These are phyloP conservation scores for Caulochytrium protostelioides DNA, from an alignment of 371 early-diverging fungal species.

Conservation along the genomic window DNA sequence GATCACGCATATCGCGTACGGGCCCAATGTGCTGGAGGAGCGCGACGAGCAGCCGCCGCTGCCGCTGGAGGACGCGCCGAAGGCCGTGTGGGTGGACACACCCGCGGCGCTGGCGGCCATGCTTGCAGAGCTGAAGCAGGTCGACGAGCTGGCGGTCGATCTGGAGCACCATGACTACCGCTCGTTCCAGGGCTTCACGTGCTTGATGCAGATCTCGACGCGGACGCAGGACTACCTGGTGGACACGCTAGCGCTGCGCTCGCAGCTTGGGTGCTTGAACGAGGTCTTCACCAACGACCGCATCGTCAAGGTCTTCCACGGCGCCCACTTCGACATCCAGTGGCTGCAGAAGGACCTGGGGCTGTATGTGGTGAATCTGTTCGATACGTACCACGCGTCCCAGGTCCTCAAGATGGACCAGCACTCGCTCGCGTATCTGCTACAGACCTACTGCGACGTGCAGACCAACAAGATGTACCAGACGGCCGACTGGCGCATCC, in stretches of 20 bases:
- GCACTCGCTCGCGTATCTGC: constrained; percentile 62
- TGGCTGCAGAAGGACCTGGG: constrained; percentile 97
- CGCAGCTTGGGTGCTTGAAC: constrained; percentile 53
- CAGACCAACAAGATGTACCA: constrained; percentile 83
- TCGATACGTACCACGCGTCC: constrained; percentile 90
- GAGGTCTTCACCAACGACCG: constrained; percentile 61
- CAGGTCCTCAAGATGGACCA: constrained; percentile 40
- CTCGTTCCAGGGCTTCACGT: constrained; percentile 80
- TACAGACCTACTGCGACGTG: constrained; percentile 53
- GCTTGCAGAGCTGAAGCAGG: constrained; percentile 33
- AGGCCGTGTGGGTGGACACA: constrained; percentile 49
- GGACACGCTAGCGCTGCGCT: constrained; percentile 69
- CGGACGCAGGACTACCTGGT: constrained; percentile 72
- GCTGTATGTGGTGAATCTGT: constrained; percentile 78
- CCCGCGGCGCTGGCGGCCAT: constrained; percentile 38
- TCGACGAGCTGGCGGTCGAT: constrained; percentile 72
- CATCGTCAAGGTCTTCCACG: constrained; percentile 78
- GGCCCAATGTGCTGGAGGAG: constrained; percentile 38
- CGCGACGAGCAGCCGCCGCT: constrained; percentile 31
- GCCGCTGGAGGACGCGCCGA: constrained; percentile 35
- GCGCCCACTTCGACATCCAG: constrained; percentile 82
- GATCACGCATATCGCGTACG: constrained; percentile 53
- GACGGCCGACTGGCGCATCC: constrained; percentile 89
- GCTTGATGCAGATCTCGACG: constrained; percentile 82
- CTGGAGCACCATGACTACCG: constrained; percentile 87